Base-by-base conservation (phyloP, 495 filamentous ascomycete species). In the Penicillium cataractarum region DNA sequence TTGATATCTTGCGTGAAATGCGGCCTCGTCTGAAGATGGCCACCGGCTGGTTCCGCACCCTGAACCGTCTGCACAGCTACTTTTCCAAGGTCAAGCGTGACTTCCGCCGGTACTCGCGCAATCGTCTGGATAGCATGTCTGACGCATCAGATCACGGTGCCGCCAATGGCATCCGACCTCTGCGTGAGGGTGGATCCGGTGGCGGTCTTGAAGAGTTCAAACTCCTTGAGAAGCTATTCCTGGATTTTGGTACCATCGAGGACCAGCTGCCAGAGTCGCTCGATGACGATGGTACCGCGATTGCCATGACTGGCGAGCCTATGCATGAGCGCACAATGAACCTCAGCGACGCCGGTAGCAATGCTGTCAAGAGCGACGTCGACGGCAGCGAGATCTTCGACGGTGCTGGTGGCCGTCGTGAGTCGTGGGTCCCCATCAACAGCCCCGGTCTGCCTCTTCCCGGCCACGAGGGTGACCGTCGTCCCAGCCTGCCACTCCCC, bases 121-220 rank as follows among this genome's bases (percentile, higher is more conserved):
- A 64, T 71, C 76, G 50, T 3, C 58, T 75, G 24, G 72, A 72
- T 53, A 68, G 72, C 61, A 65, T 71, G 60, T 71, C 62, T 22
- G 69, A 72, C 65, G 64, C 60, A n/a, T 67, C 74, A 29, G 78
- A 81, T n/a, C 68, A 73, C 35, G 60, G 63, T 2, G 69, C 69
- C n/a, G 46, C 74, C 12, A 78, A 81, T 37, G 77, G 77, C 0
- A 72, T 75, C 29, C 76, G 82, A 9, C 73, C 72, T 17, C 63
- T 83, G 9, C 77, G 82, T 15, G 83, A 85, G 55, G 81, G 81
- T 48, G 87, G 83, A 10, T 56, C 64, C 51, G 84, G 87, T 13
- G 90, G 87, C 49, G 90, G 87, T 2, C 71, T 91, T 0, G 90
- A 91, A 62, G 90, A 93, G 69, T 92, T 90, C 69, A 89, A 85